phyloP scores from a whole-genome alignment of 2,329 filamentous ascomycete genomes.

The Colletotrichum euphorbiae region DNA sequence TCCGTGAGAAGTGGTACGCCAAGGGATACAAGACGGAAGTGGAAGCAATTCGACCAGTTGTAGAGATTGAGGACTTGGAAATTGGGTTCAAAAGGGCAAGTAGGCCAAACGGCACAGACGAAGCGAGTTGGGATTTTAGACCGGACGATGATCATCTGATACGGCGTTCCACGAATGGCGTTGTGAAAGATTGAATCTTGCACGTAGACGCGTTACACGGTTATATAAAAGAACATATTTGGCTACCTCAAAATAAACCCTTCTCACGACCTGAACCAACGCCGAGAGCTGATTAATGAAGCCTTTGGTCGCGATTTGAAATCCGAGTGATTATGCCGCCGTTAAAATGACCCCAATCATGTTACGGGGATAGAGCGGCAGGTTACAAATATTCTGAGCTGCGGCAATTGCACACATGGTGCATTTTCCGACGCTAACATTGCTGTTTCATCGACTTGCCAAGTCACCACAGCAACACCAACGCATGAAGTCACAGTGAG shows the following conservation, averaged over 20 bases:
- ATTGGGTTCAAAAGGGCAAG: conserved; percentile 58
- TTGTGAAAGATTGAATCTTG: not conserved
- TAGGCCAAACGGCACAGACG: conserved; percentile 66
- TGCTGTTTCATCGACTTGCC: not conserved
- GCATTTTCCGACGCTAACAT: not conserved
- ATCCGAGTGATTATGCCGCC: too few species aligned
- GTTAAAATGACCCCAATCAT: too few species aligned
- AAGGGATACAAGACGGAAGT: conserved; percentile 55
- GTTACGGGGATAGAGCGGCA: too few species aligned
- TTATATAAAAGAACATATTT: not conserved
- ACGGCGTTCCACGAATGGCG: not conserved
- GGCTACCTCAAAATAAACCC: not conserved
- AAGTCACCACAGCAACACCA: not conserved
- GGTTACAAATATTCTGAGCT: too few species aligned
- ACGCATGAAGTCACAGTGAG: not conserved
- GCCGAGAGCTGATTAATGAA: not conserved
- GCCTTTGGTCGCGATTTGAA: too few species aligned
- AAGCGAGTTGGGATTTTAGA: conserved; percentile 66
- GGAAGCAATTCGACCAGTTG: conserved; percentile 57
- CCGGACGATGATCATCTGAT: conserved; percentile 52
- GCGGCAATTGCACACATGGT: not conserved
- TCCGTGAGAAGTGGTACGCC: conserved; percentile 63
- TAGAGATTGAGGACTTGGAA: conserved; percentile 56
- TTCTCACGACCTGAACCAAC: not conserved
- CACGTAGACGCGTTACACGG: not conserved